Evolutionary conservation across 345 rosid species (phyloP).

Genomic region (Syzygium aromaticum): DNA sequence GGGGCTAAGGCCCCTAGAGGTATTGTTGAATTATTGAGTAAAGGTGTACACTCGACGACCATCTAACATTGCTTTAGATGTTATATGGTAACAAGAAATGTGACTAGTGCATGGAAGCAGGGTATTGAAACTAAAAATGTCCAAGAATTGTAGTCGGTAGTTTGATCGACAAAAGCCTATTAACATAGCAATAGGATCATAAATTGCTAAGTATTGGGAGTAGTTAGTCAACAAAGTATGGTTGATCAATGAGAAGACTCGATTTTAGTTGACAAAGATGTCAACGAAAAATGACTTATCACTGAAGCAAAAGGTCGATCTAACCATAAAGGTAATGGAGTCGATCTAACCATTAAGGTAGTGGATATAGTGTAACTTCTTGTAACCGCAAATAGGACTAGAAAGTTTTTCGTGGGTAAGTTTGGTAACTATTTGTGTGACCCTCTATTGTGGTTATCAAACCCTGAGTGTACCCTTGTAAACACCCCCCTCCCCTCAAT

Average conservation of each 20-base stretch:
- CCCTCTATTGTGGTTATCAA: background rate
- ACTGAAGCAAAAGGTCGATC: background rate
- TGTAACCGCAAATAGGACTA: background rate
- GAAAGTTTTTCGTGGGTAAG: background rate
- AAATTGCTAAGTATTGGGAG: background rate
- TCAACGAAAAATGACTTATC: background rate
- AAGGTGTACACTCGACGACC: no score
- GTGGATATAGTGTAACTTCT: background rate
- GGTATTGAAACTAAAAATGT: background rate
- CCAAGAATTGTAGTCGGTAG: background rate
- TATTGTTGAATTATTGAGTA: background rate
- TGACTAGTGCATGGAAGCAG: background rate
- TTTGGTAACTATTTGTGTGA: rapidly evolving
- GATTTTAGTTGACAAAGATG: background rate
- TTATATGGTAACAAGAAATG: background rate
- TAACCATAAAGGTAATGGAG: background rate
- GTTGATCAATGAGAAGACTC: background rate
- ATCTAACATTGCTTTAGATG: background rate
- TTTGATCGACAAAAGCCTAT: background rate
- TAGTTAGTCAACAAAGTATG: background rate
- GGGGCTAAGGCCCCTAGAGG: background rate
- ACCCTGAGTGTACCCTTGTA: background rate
- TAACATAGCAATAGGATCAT: background rate
- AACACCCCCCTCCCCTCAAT: background rate
- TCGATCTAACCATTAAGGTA: background rate